phyloP scores from a whole-genome alignment of 306 rosid species.

The Comarum palustre region DNA sequence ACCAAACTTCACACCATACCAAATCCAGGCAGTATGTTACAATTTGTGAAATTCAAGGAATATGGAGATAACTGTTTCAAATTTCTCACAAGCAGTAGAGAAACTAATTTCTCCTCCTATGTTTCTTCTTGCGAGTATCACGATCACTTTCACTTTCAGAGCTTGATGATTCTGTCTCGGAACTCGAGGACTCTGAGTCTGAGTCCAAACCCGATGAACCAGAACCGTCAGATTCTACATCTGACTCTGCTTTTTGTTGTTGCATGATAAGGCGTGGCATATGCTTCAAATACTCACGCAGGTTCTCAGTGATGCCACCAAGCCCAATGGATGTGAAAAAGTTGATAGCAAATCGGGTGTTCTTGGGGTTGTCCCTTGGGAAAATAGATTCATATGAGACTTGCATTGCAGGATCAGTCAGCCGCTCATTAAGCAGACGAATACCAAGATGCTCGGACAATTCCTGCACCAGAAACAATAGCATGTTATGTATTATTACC shows the following conservation, averaged over 20 bases:
- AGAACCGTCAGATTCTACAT: conserved; percentile 46
- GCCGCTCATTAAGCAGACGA: conserved; percentile 60
- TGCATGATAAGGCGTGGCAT: conserved; percentile 96
- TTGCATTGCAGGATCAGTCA: conserved; percentile 58
- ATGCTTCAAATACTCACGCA: conserved; percentile 80
- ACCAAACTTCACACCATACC: neutral
- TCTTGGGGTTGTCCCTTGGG: conserved; percentile 82
- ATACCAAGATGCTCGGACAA: conserved; percentile 82
- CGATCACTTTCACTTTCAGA: conserved; percentile 45
- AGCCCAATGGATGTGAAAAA: conserved; percentile 96
- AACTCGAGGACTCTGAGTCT: conserved; percentile 40
- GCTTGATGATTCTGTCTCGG: conserved; percentile 44
- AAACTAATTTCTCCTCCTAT: conserved; percentile 45
- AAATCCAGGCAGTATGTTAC: neutral
- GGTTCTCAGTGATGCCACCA: conserved; percentile 86
- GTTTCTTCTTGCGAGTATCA: conserved; percentile 40
- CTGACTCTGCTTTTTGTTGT: conserved; percentile 60
- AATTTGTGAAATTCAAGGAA: neutral
- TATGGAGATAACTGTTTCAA: neutral
- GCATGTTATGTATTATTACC: neutral
- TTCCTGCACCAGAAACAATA: conserved; percentile 55
- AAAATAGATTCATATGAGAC: conserved; percentile 70
- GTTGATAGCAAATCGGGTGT: conserved; percentile 83
- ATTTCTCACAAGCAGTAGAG: neutral
- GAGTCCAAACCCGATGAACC: conserved; percentile 52